Base-by-base conservation (phyloP, 768 basidiomycete species). In the Daedaleopsis nitida region DNA sequence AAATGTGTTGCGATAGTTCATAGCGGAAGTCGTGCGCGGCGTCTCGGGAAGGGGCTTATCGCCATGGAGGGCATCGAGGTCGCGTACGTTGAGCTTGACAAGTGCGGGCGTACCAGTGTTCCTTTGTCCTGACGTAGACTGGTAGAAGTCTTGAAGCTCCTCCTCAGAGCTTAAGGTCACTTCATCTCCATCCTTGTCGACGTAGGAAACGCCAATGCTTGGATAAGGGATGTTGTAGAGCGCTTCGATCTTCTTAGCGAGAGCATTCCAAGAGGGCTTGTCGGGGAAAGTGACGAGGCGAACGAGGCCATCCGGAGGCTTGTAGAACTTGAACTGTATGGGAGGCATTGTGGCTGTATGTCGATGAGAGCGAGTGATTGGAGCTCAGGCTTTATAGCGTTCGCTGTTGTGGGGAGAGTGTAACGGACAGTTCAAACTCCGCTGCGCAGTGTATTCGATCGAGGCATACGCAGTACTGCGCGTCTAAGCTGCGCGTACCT, bases 101-200 rank as follows among this genome's bases (percentile, higher is more conserved):
- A 74, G 60, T 21, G 76, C 72, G 14, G 70, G 58, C 9, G 60
- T 49, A 19, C 66, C 64, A 51, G 53, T 60, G 16, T 24, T 55
- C 47, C 57, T 52, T 35, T 70, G 47, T 68, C 38, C 58, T 21
- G 60, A 39, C 63, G 64, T 73, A 57, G 59, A 75, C 32, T 70
- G 67, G 69, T 88, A 92, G 70, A 82, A 90, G 60, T 92, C 90
- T 57, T 81, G 80, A n/a, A 93, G 82, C 72, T 94, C 92, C 37
- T 86, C 86, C 57, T 91, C 80, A 4, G 91, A 84, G 73, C 84
- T 89, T 58, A 92, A 77, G 12, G 91, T 92, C 63, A 94, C 84
- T 61, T 87, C 84, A 68, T 93, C 92, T 42, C 83, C 81, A 68
- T 93, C 91, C 35, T 71, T 70, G 72, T 94, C 92, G 52, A 86